A percentile compares a stretch with the other conserved stretches of the same genome.
Conservation (phyloP, 176 grass and related monocot genomes). For the Puya raimondii region DNA sequence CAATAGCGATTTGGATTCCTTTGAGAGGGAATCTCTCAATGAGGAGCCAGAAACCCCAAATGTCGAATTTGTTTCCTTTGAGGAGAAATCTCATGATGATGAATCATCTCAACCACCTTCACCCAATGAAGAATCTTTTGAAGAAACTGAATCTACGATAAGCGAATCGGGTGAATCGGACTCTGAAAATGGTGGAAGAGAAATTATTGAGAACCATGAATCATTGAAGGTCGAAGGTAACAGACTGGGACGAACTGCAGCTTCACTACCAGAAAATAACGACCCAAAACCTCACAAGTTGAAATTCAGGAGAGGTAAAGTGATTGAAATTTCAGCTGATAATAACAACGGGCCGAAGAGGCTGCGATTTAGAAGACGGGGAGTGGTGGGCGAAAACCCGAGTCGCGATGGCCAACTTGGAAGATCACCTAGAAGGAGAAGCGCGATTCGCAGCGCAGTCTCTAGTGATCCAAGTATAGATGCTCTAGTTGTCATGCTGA, state of each 20-base stretch:
- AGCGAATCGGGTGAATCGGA: conserved; percentile 41
- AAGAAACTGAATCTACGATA: conserved; percentile 45
- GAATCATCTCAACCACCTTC: conserved; percentile 16
- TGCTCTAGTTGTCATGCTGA: conserved; percentile 46
- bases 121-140: conserved; percentile 35
- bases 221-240: conserved; percentile 20
- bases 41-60: too few species aligned
- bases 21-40: conserved; percentile 8
- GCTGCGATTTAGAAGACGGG: conserved; percentile 69
- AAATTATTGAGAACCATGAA: conserved; percentile 23
- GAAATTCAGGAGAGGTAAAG: conserved; percentile 74
- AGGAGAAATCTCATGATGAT: conserved; percentile 27
- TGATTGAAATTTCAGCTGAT: conserved; percentile 57
- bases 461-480: conserved; percentile 27
- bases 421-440: conserved; percentile 43
- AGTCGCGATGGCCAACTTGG: conserved; percentile 21
- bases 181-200: conserved; percentile 29
- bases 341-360: conserved; percentile 44
- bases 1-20: neutral
- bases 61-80: neutral
- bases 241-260: conserved; percentile 28
- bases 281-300: conserved; percentile 51
- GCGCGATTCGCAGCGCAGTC: conserved; percentile 7
- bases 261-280: conserved; percentile 31
- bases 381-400: conserved; percentile 19